phyloP scores from a whole-genome alignment of 345 rosid genomes.

The Eutrema yunnanense region DNA sequence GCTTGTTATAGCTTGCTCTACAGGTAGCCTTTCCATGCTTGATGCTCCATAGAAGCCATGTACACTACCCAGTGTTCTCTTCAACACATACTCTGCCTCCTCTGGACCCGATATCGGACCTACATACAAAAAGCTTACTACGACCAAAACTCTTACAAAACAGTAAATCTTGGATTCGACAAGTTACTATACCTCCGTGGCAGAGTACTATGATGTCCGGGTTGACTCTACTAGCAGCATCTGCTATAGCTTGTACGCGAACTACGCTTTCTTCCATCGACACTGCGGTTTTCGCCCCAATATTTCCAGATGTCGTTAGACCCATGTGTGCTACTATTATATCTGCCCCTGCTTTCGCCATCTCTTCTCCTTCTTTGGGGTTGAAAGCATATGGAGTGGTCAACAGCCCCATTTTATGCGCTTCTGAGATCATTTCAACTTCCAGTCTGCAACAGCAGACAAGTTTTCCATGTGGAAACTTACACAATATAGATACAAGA shows the following conservation, averaged over 20 bases:
- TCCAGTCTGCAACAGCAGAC: conserved; percentile 47
- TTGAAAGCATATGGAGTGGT: conserved; percentile 93
- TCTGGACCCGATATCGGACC: conserved; percentile 80
- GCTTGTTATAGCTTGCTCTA: conserved; percentile 73
- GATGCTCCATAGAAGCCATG: conserved; percentile 98
- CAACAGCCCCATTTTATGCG: conserved; percentile 81
- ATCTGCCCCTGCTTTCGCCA: conserved; percentile 96
- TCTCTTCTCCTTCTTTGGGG: conserved; percentile 60
- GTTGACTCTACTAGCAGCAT: conserved; percentile 65
- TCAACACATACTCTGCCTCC: conserved; percentile 72
- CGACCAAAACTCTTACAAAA: background rate
- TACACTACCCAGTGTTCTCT: conserved; percentile 59
- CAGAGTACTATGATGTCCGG: conserved; percentile 63
- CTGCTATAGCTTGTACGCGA: conserved; percentile 79
- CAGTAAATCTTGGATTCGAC: background rate
- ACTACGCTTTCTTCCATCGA: conserved; percentile 70
- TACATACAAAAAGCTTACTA: conserved; percentile 25
- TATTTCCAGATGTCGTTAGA: conserved; percentile 78
- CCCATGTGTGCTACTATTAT: conserved; percentile 98
- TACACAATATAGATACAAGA: background rate
- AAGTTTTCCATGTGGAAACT: background rate
- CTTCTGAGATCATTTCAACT: conserved; percentile 80
- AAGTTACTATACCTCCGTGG: conserved; percentile 71
- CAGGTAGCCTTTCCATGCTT: conserved; percentile 94
- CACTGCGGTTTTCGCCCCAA: conserved; percentile 84